Evolutionary conservation across 2,329 filamentous ascomycete species (phyloP), one percentile per base, ranked within the genome.

Genomic region (Nemania diffusa): DNA sequence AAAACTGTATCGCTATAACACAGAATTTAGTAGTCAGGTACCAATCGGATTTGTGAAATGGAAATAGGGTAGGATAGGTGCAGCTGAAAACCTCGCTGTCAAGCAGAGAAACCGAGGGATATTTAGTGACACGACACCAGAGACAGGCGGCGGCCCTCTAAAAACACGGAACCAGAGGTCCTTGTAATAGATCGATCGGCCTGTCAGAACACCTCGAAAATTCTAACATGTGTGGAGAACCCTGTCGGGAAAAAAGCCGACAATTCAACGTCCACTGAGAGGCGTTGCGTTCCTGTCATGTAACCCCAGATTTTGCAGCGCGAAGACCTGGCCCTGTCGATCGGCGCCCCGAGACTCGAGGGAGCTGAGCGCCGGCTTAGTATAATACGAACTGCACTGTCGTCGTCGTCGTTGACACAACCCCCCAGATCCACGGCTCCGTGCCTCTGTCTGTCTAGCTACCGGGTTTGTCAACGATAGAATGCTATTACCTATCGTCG

Each of bases 191-290:
- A 62, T 40, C 17, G 42, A 46, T 52, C 11, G 29, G 67, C 61
- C 44, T 55, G 57, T 37, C 32, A 44, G 62, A 32, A 52, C 44
- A 5, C 55, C 27, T 56, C 32, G 42, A 55, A 50, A 53, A 50
- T 27, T 44, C 62, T 66, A 50, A 67, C 51, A 67, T 59, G 44
- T 71, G 72, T 72, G 74, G 74, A 74, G 74, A 75, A 75, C 68
- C 72, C 61, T 72, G 72, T 70, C 64, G 26, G 48, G 37, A 67
- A 50, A 64, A 64, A 42, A 44, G 67, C 59, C 67, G 52, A 64
- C 61, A 61, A 46, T 55, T 69, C 32, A 59, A 64, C 40, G 68
- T 68, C 58, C 62, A 11, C 34, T 57, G 42, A 55, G 22, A 40
- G 5, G 34, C 58, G 34, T 52, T 37, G 9, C n/a, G 59, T 57